Percentiles rank a stretch among this genome's conserved stretches.
phyloP scores from a whole-genome alignment of 2,329 filamentous ascomycete genomes.

The Penicillium sp. region DNA sequence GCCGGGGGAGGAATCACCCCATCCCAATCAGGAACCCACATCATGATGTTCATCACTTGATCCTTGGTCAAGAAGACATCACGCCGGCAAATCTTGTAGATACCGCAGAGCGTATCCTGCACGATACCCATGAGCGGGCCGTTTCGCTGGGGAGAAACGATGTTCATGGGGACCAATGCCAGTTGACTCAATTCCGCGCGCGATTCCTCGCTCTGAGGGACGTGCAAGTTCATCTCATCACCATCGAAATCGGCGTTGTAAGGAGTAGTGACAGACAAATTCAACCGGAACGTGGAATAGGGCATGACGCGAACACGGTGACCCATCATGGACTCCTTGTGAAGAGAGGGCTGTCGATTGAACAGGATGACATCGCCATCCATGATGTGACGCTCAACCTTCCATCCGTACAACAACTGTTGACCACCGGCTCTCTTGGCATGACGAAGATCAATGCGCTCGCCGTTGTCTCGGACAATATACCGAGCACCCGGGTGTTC shows the following conservation, averaged over 20 bases:
- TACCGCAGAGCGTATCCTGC: constrained; percentile 90
- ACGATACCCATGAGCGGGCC: constrained; percentile 98
- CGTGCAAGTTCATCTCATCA: constrained; percentile 99
- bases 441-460: constrained; percentile 87
- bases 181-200: constrained; percentile 88
- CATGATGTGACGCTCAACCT: constrained; percentile 92
- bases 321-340: constrained; percentile 99
- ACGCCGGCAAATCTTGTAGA: constrained; percentile 90
- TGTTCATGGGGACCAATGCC: constrained; percentile 95
- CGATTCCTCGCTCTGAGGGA: constrained; percentile 93
- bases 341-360: constrained; percentile 96
- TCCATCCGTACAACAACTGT: constrained; percentile 93
- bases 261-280: constrained; percentile 91
- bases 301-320: constrained; percentile 97
- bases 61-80: constrained; percentile 86
- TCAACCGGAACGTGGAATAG: constrained; percentile 95
- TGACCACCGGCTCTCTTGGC: constrained; percentile 72
- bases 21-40: constrained; percentile 98
- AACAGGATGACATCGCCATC: constrained; percentile 98
- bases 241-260: constrained; percentile 99
- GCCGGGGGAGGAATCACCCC: constrained; percentile 85
- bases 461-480: constrained; percentile 86
- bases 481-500: constrained; percentile 95
- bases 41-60: constrained; percentile 88
- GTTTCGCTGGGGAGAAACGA: constrained; percentile 95